Evolutionary conservation across 352 stramenopile genomes (phyloP).

Genomic region (Pelagophyceae sp.): DNA sequence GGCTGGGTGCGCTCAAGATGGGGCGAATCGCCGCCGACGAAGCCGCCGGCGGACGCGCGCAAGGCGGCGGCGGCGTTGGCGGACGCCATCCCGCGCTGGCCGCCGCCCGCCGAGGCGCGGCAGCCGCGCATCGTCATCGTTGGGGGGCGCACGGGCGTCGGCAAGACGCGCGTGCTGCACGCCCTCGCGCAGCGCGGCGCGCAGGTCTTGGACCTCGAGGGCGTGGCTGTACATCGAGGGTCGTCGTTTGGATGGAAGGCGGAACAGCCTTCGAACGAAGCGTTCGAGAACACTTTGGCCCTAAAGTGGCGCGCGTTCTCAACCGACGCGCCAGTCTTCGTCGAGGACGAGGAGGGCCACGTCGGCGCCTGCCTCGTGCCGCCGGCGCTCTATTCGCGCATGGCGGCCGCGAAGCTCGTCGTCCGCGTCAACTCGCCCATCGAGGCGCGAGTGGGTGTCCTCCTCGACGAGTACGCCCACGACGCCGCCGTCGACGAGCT

Average conservation of each 20-base stretch:
- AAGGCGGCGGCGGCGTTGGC: background rate
- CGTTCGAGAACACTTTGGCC: slow-evolving; percentile 9
- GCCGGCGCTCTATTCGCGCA: slow-evolving; percentile 17
- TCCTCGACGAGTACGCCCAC: slow-evolving; percentile 24
- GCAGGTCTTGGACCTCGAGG: slow-evolving; percentile 26
- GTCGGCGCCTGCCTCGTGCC: slow-evolving; percentile 22
- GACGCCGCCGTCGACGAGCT: background rate
- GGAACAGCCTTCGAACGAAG: slow-evolving; percentile 23
- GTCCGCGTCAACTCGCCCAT: background rate
- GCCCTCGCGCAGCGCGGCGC: background rate
- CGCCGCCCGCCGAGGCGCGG: background rate
- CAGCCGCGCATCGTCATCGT: slow-evolving; percentile 12
- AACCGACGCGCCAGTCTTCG: slow-evolving; percentile 17
- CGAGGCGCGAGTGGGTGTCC: slow-evolving; percentile 7
- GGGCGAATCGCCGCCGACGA: no score
- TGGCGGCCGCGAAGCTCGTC: slow-evolving; percentile 14
- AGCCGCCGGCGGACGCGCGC: no score
- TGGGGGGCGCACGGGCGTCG: slow-evolving; percentile 16
- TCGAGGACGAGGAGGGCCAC: slow-evolving; percentile 32
- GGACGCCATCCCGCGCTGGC: no score
- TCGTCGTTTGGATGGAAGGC: slow-evolving; percentile 24
- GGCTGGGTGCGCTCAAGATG: background rate
- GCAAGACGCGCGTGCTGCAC: slow-evolving; percentile 23
- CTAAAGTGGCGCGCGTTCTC: slow-evolving; percentile 15
- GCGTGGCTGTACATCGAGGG: slow-evolving; percentile 19